Evolutionary conservation across 352 stramenopile species (phyloP), one percentile per base, ranked within the genome.

Genomic region (Phytophthora sansomeana): DNA sequence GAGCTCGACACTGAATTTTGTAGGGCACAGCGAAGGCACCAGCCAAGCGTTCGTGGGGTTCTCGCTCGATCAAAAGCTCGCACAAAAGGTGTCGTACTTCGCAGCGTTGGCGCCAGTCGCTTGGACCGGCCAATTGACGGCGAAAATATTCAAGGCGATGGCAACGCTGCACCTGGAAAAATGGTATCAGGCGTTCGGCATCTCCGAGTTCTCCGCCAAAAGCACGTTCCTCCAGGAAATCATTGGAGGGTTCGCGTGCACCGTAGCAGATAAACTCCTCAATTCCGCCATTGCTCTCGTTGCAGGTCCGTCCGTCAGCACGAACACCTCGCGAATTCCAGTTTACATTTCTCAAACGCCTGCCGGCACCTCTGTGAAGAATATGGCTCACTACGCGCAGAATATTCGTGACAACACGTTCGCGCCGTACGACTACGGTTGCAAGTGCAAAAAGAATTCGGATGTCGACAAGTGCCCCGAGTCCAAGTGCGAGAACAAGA

Each of bases 291-390:
- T 84, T 44, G 67, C 79, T 16, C 50, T 72, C 21, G 38, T 87
- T 66, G 69, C 65, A 28, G 78, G 75, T 14, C 50, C 60, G 6
- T 81, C 73, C 2, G 52, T 75, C 47, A 83, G 80, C 48, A 64
- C 81, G n/a, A 87, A 87, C 57, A 60, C 50, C 2, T 74, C 71
- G 3, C 61, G 79, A 14, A 72, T 85, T 17, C 61, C 82, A 17
- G 79, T 87, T 16, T 87, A 85, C 58, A 69, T 87, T 58, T 69
- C 74, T 14, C 76, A 87, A 64, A 85, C 74, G 2, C 79, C 79
- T 1, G 74, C 79, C 3, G 77, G 79, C 8, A 87, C 74, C 6
- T 85, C 76, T 0, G 76, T 85, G 26, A 87, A 87, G 63, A 87
- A 83, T 55, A 66, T 87, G 46, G 79, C 56, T 8, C 76, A 87